Evolutionary conservation across 2,329 filamentous ascomycete species (phyloP), one percentile per base, ranked within the genome.

Genomic region (Ceratocystis colombiana): DNA sequence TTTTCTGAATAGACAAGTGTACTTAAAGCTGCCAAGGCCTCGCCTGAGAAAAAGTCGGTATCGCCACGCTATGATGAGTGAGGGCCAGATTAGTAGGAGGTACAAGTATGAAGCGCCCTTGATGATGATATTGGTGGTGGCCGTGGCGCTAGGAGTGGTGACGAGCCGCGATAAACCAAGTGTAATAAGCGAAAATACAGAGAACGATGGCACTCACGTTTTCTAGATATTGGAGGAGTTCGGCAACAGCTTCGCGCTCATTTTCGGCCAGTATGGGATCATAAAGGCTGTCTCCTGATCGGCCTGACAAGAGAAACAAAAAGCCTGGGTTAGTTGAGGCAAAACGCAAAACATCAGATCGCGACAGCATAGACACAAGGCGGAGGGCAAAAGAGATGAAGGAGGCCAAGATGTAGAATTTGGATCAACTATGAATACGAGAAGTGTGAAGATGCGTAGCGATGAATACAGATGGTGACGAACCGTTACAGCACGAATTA

Each of bases 1-100:
- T 99, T 99, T 77, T 97, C 92, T 67, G 94, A 99, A 76, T 96
- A 99, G 67, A 99, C 94, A 30, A 99, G 84, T 12, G 93, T 99
- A 77, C 90, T 96, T 67, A 99, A 80, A 59, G 94, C 93, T 77
- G 89, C 88, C 67, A 99, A 85, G 59, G 94, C 94, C 74, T 96
- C 92, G 77, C 94, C 94, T 46, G 89, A 88, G 78, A 99, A 99
- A 84, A 99, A 99, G 77, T 99, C 93, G 72, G 92, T 97, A 76
- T 99, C 94, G 74, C 87, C 88, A 74, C 94, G 88, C 94, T 96
- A 75, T 68, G 68, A 17, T 15, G 68, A 62, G 53, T 65, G 10
- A 41, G 10, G 3, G 3, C 3, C 37, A 15, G 37, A 41, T 41
- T 41, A 41, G 37, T 41, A 41, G 37, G 37, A 41, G 37, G 10